A percentile compares a stretch with the other conserved stretches of the same genome.
Conservation (phyloP, 164 flowering plant species). For the Annona cherimola region DNA sequence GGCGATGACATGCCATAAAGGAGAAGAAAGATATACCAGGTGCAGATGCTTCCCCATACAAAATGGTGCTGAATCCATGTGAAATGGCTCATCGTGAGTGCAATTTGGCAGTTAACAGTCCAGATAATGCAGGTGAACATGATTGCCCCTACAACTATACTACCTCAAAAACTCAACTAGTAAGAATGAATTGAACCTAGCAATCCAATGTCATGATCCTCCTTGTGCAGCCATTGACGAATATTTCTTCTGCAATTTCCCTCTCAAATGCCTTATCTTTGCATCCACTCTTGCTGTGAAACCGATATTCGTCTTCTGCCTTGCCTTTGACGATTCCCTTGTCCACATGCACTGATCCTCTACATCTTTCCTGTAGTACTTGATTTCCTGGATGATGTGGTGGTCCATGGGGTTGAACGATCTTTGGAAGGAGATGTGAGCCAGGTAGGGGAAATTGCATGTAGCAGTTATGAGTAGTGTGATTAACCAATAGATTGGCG, state of each 20-base stretch:
- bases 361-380: slow-evolving; percentile 78
- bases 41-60: slow-evolving; percentile 80
- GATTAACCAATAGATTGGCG: slow-evolving; percentile 77
- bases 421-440: slow-evolving; percentile 73
- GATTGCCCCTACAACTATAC: slow-evolving; percentile 52
- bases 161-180: neutral
- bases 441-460: slow-evolving; percentile 69
- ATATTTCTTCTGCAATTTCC: slow-evolving; percentile 60
- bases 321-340: slow-evolving; percentile 76
- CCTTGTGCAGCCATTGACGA: slow-evolving; percentile 19
- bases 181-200: neutral
- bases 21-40: slow-evolving; percentile 79
- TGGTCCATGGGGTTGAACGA: slow-evolving; percentile 86
- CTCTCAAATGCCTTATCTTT: slow-evolving; percentile 73
- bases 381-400: slow-evolving; percentile 91
- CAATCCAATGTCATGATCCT: slow-evolving; percentile 14
- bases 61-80: slow-evolving; percentile 93
- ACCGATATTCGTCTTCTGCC: slow-evolving; percentile 89
- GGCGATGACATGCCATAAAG: slow-evolving; percentile 63
- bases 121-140: slow-evolving; percentile 96
- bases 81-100: slow-evolving; percentile 90
- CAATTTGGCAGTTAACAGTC: slow-evolving; percentile 88
- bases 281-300: slow-evolving; percentile 95
- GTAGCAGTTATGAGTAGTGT: slow-evolving; percentile 53
- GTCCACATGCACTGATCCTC: slow-evolving; percentile 83